Evolutionary conservation across 2,329 filamentous ascomycete genomes (phyloP).

Genomic region (Claviceps lovelessii): DNA sequence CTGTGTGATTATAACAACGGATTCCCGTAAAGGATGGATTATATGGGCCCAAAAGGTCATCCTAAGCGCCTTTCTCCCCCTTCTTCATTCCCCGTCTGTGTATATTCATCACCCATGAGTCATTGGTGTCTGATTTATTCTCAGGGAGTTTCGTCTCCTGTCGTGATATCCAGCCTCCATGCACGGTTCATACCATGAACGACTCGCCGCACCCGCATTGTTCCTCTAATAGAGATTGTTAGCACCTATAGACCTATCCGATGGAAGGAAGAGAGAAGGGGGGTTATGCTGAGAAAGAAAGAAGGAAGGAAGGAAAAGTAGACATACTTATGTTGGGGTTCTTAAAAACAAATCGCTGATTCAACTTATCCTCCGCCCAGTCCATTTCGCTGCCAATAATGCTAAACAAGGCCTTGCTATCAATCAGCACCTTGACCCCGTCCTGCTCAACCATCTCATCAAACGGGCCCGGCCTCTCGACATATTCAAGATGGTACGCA

Average conservation of each 20-base stretch:
- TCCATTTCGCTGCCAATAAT: constrained; percentile 99
- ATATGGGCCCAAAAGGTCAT: background rate
- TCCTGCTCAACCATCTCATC: constrained; percentile 93
- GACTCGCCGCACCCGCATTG: constrained; percentile 94
- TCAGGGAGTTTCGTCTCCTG: background rate
- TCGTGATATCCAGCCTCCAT: background rate
- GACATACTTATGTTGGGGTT: constrained; percentile 95
- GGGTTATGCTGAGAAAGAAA: background rate
- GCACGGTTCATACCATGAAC: constrained; percentile 56
- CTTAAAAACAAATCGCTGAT: constrained; percentile 79
- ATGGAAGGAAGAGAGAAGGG: constrained; percentile 12
- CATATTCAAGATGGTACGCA: constrained; percentile 87
- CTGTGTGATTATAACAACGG: background rate
- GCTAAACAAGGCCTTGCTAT: constrained; percentile 93
- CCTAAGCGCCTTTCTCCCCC: too few relatives aligned
- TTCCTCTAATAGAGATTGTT: constrained; percentile 50
- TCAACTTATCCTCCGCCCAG: constrained; percentile 92
- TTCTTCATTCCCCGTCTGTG: background rate
- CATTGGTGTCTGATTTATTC: background rate
- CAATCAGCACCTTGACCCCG: constrained; percentile 87
- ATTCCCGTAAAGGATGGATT: background rate
- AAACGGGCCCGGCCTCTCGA: constrained; percentile 75
- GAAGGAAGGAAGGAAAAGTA: background rate
- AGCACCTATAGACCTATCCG: constrained; percentile 9
- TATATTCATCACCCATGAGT: background rate